Base-by-base conservation (phyloP, 2,329 filamentous ascomycete genomes). In the Clarireedia monteithiana region DNA sequence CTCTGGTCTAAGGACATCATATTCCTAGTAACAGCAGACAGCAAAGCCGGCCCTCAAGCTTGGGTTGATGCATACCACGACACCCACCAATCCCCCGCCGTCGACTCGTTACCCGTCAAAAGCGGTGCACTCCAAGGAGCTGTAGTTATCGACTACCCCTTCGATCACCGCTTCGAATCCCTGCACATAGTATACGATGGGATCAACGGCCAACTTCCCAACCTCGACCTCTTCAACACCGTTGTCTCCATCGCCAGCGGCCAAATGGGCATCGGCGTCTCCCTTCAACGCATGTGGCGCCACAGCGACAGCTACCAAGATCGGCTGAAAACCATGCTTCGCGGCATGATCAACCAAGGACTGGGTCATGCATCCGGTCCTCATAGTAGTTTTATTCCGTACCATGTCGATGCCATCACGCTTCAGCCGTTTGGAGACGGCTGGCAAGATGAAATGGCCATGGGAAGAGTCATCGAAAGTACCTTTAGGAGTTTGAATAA, bases 1-100 rank as follows among this genome's bases (percentile, higher is more conserved):
- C 79, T 99, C 27, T 99, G 94, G 94, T 96, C 91, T 58, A 99
- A 99, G 72, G 94, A 99, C 70, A 96, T 99, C 63, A 92, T 99
- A 57, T 84, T 99, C 64, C 74, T 99, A 5, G 80, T 99, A 48
- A 85, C 94, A 0, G 86, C 89, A 0, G 94, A 99, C 72, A 95
- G 90, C 70, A 87, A 85, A 58, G 87, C 89, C 10, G 94, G 92
- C 0, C 89, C 91, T 0, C 91, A 97, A 69, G 94, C 94, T 24
- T 99, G 94, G 94, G 89, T 96, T 7, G 91, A 96, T 68, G 94
- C 94, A 1, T 99, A 99, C 71, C 94, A 99, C 71, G 89, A 96
- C 70, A 86, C 88, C 20, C 91, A 96, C 67, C 79, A 87, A 62
- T 78, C 86, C 0, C 73, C 79, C 5, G 80, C 77, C 6, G 85